Evolutionary conservation across 768 basidiomycete species (phyloP).

Genomic region (Podaxis sp.): DNA sequence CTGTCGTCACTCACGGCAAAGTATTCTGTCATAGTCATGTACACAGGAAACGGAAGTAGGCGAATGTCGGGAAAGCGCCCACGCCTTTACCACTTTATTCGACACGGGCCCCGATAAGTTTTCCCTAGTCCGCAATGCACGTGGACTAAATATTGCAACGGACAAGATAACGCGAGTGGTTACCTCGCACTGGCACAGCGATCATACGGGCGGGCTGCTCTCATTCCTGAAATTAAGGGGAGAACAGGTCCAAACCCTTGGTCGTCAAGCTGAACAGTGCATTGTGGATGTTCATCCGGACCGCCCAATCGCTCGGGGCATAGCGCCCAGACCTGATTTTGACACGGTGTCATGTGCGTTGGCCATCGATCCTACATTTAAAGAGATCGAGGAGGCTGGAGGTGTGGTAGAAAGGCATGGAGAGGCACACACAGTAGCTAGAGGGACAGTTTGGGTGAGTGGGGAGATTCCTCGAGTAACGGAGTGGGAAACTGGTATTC

Average conservation of each 20-base stretch:
- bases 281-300: slow-evolving; percentile 74
- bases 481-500: slow-evolving; percentile 61
- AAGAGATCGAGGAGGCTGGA: slow-evolving; percentile 50
- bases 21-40: background rate
- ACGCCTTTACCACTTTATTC: slow-evolving; percentile 52
- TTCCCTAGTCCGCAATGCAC: slow-evolving; percentile 69
- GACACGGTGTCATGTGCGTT: slow-evolving; percentile 57
- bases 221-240: slow-evolving; percentile 52
- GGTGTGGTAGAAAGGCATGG: slow-evolving; percentile 52
- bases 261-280: slow-evolving; percentile 23
- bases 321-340: slow-evolving; percentile 58
- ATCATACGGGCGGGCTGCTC: slow-evolving; percentile 71
- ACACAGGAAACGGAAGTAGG: slow-evolving; percentile 8
- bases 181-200: slow-evolving; percentile 78
- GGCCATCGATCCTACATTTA: slow-evolving; percentile 69
- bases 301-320: slow-evolving; percentile 69
- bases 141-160: slow-evolving; percentile 52
- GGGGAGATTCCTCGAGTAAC: slow-evolving; percentile 76
- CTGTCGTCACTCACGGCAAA: slow-evolving; percentile 14
- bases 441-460: slow-evolving; percentile 66
- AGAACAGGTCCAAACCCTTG: background rate
- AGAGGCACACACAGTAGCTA: slow-evolving; percentile 64
- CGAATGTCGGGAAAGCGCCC: background rate
- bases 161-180: slow-evolving; percentile 57
- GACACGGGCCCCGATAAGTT: slow-evolving; percentile 81